phyloP scores from a whole-genome alignment of 1,284 basidiomycete genomes.

The Tremellales sp. region DNA sequence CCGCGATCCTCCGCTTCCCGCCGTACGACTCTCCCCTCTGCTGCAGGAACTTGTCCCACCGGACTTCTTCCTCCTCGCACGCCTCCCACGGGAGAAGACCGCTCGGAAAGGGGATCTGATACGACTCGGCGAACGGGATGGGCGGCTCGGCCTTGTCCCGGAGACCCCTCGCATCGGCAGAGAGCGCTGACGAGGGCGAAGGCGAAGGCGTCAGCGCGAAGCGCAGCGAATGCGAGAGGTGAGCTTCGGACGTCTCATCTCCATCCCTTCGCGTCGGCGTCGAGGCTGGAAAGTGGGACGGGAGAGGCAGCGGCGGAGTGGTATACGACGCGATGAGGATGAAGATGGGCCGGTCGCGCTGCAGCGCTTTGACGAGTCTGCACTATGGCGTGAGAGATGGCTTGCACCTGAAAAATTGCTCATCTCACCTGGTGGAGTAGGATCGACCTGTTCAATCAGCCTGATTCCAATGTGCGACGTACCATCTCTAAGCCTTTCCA shows the following conservation, averaged over 20 bases:
- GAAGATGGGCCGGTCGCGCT: constrained; percentile 73
- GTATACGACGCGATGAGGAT: constrained; percentile 83
- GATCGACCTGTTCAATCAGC: constrained; percentile 6
- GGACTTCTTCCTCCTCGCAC: constrained; percentile 60
- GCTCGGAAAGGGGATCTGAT: constrained; percentile 33
- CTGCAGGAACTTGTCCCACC: constrained; percentile 41
- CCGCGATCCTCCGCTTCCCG: constrained; percentile 21
- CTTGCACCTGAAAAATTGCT: neutral
- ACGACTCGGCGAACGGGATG: constrained; percentile 20
- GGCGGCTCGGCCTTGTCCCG: neutral
- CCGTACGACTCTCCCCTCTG: constrained; percentile 13
- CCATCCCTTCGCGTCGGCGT: neutral
- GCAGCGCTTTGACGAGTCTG: constrained; percentile 71
- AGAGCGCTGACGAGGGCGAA: constrained; percentile 8
- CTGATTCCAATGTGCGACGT: constrained; percentile 22
- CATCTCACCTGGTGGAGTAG: constrained; percentile 13
- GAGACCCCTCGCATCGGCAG: constrained; percentile 4
- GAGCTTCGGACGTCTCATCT: constrained; percentile 1
- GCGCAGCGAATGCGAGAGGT: constrained; percentile 21
- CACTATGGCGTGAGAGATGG: constrained; percentile 55
- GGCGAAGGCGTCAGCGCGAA: constrained; percentile 11
- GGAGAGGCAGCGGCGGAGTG: constrained; percentile 52
- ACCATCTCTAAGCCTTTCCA: constrained; percentile 75
- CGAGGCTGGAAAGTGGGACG: constrained; percentile 1
- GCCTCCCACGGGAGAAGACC: constrained; percentile 60